These are phyloP conservation scores for Moricandia arvensis DNA, from an alignment of 345 rosid genomes.

Conservation along the genomic window DNA sequence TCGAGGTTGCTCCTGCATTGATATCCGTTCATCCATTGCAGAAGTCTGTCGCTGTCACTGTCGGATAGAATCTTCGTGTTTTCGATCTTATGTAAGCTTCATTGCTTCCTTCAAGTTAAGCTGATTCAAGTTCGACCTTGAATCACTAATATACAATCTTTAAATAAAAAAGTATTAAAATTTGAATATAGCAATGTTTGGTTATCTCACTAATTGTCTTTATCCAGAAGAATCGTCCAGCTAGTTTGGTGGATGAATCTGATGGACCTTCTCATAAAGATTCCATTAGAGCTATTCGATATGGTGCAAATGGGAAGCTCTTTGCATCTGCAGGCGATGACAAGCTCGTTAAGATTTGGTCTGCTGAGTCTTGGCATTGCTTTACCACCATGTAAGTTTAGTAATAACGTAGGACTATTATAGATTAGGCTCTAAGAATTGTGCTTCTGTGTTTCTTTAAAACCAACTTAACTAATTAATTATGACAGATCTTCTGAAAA, in stretches of 20 bases:
- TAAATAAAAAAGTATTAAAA: too few relatives aligned
- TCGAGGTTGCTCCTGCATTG: constrained; percentile 84
- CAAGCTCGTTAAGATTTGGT: constrained; percentile 88
- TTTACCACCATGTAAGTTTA: constrained; percentile 59
- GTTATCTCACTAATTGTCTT: background rate
- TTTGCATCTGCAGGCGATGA: constrained; percentile 92
- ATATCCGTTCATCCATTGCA: constrained; percentile 68
- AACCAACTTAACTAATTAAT: too few relatives aligned
- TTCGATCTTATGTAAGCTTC: constrained; percentile 63
- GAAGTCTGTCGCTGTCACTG: constrained; percentile 65
- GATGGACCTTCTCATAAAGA: constrained; percentile 53
- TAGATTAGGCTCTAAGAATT: too few relatives aligned
- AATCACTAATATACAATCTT: too few relatives aligned
- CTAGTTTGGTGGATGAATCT: constrained; percentile 62
- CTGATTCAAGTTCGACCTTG: background rate
- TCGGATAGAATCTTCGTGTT: constrained; percentile 83
- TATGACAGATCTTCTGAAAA: constrained; percentile 69
- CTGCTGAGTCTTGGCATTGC: constrained; percentile 72
- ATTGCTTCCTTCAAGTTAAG: background rate
- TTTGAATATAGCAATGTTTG: too few relatives aligned
- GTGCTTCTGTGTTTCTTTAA: too few relatives aligned
- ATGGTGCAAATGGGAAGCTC: constrained; percentile 63
- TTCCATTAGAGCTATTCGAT: constrained; percentile 80
- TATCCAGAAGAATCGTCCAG: constrained; percentile 48
- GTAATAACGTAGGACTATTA: background rate